These are phyloP conservation scores for Lepiota subincarnata DNA, from an alignment of 768 basidiomycete species.

Conservation along the genomic window DNA sequence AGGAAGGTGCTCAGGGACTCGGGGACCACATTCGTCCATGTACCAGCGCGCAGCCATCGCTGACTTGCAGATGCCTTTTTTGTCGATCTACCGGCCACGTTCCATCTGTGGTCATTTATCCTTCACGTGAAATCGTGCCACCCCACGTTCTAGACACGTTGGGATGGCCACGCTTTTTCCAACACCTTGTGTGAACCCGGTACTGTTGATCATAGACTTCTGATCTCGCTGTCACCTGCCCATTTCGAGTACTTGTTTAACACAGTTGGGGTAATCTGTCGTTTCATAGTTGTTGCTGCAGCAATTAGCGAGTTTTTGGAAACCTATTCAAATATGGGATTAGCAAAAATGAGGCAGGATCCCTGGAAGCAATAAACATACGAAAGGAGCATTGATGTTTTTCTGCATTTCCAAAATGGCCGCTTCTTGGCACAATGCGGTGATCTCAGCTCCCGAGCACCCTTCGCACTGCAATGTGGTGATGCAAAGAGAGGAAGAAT, in stretches of 20 bases:
- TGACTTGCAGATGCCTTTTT: no score
- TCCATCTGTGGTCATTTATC: no score
- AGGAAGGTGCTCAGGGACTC: no score
- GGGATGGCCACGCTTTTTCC: neutral
- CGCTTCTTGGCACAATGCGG: constrained; percentile 92
- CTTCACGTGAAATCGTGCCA: no score
- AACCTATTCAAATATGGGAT: constrained; percentile 46
- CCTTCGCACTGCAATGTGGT: constrained; percentile 67
- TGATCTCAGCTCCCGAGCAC: constrained; percentile 94
- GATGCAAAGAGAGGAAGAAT: neutral
- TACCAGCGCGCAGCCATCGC: no score
- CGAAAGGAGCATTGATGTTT: constrained; percentile 73
- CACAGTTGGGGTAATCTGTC: constrained; percentile 82
- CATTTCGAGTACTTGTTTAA: constrained; percentile 70
- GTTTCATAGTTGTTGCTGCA: constrained; percentile 69
- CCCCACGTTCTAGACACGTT: no score
- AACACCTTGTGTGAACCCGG: neutral
- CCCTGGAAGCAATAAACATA: constrained; percentile 33
- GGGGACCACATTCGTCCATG: no score
- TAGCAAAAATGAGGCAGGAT: neutral
- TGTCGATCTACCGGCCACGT: no score
- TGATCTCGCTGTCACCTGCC: constrained; percentile 32
- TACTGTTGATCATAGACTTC: constrained; percentile 16
- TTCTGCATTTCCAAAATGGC: constrained; percentile 89
- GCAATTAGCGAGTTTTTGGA: constrained; percentile 64